Evolutionary conservation across 805 yeast genomes (phyloP), one percentile per base, ranked within the genome.

Genomic region (Zygoascus biomembranicola): DNA sequence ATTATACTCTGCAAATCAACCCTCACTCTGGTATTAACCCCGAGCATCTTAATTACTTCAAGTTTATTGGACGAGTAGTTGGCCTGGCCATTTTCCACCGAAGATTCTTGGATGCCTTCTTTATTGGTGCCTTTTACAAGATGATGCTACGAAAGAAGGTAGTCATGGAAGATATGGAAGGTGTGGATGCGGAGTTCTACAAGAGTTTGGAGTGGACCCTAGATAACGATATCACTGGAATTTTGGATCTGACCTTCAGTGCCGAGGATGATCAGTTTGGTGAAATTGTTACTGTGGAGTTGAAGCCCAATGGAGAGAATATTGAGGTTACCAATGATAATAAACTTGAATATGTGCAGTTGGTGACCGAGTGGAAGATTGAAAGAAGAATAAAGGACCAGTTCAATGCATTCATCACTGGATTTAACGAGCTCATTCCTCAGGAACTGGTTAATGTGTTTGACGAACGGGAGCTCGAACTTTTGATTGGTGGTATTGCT

Each of bases 1-100:
- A 94, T 71, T 94, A 94, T 73, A 94, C 99, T 0, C 77, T 94
- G 69, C 99, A 94, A 72, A 94, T 94, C 73, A 94, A 92, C 76
- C 97, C 98, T 61, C 94, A 92, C 71, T 87, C 96, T 20, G 96
- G 90, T 58, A 87, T 94, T 63, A 94, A 94, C 69, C 97, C 98
- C 20, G 99, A 94, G 75, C 99, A 94, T 72, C 80, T 94, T 77
- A 90, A 90, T 70, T 94, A 94, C 73, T 94, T 94, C 84, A 92
- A 90, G 71, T 94, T 94, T 68, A 90, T 94, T 68, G 99, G 99
- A 60, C 84, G 99, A 73, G 96, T 90, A 54, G 97, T 94, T 54
- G 99, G 99, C 47, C 77, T 94, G 62, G 97, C 97, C 71, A 96
- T 94, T 18, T 94, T 94, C 90, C 99, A 94, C 69, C 82, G 99